Evolutionary conservation across 768 basidiomycete genomes (phyloP).

Genomic region (Tricholoma saponaceum): DNA sequence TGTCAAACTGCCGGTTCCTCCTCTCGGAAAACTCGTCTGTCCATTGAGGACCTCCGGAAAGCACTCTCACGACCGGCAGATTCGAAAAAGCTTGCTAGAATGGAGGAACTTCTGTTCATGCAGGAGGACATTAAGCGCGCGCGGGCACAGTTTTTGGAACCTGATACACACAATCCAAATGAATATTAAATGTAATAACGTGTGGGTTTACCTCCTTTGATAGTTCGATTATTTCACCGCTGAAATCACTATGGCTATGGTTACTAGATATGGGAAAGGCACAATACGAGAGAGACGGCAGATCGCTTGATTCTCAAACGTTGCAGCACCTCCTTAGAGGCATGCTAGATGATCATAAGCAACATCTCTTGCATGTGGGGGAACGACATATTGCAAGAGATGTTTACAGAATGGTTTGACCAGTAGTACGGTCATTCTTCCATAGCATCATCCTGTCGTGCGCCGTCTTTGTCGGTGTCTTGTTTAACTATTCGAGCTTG

Average conservation of each 20-base stretch:
- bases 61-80: conserved; percentile 83
- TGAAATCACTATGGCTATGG: not conserved
- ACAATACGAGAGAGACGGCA: not conserved
- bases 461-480: conserved; percentile 22
- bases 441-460: conserved; percentile 52
- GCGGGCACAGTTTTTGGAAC: conserved; percentile 66
- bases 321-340: not conserved
- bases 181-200: conserved; percentile 33
- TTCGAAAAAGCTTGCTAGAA: conserved; percentile 85
- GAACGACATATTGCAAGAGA: no score
- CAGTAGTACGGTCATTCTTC: conserved; percentile 45
- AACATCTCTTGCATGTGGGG: not conserved
- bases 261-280: not conserved
- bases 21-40: conserved; percentile 68
- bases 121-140: conserved; percentile 92
- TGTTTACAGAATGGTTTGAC: not conserved
- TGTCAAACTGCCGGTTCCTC: conserved; percentile 71
- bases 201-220: not conserved
- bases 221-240: not conserved
- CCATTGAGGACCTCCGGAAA: conserved; percentile 82
- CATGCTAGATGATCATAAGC: not conserved
- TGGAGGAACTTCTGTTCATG: conserved; percentile 92
- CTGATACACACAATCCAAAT: conserved; percentile 38
- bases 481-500: conserved; percentile 46
- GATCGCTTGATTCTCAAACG: not conserved